Percentiles rank a stretch among this genome's conserved stretches.
phyloP scores from a whole-genome alignment of 2,329 filamentous ascomycete genomes.

The Verticillium zaregamsianum region DNA sequence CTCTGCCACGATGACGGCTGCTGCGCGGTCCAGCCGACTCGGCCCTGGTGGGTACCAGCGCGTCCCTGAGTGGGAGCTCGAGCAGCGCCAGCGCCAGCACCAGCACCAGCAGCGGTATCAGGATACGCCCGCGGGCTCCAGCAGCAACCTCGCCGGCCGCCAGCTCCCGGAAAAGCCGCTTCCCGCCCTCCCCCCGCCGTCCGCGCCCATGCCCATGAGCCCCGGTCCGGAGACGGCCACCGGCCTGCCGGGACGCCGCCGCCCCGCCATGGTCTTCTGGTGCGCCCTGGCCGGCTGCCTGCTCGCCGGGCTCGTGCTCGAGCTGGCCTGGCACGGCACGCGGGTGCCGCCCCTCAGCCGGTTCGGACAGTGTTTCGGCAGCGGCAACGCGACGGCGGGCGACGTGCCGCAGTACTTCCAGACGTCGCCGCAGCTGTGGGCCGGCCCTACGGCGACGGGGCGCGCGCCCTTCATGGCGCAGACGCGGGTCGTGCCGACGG shows the following conservation, averaged over 20 bases:
- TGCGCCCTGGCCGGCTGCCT: conserved; percentile 26
- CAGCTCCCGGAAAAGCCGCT: conserved; percentile 11
- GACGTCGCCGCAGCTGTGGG: conserved; percentile 54
- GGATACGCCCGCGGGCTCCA: neutral
- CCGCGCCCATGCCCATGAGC: conserved; percentile 1
- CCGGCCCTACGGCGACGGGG: conserved; percentile 68
- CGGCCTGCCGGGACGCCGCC: conserved; percentile 5
- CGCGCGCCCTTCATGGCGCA: conserved; percentile 66
- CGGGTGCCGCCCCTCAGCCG: conserved; percentile 5
- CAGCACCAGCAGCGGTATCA: neutral
- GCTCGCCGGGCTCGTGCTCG: conserved; percentile 30
- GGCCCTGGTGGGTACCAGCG: neutral
- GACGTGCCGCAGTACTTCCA: conserved; percentile 60
- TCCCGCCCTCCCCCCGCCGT: conserved; percentile 8
- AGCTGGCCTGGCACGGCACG: conserved; percentile 19
- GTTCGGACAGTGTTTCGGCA: conserved; percentile 15
- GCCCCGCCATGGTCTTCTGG: conserved; percentile 15
- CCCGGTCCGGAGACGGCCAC: conserved; percentile 1
- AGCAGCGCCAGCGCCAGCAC: neutral
- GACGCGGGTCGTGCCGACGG: conserved; percentile 63
- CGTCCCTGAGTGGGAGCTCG: neutral
- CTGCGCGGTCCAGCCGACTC: neutral
- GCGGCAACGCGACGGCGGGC: conserved; percentile 19
- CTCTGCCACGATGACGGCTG: neutral
- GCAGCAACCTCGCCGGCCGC: neutral